Evolutionary conservation across 2,329 filamentous ascomycete species (phyloP), one percentile per base, ranked within the genome.

Genomic region (Cadophora sp.): DNA sequence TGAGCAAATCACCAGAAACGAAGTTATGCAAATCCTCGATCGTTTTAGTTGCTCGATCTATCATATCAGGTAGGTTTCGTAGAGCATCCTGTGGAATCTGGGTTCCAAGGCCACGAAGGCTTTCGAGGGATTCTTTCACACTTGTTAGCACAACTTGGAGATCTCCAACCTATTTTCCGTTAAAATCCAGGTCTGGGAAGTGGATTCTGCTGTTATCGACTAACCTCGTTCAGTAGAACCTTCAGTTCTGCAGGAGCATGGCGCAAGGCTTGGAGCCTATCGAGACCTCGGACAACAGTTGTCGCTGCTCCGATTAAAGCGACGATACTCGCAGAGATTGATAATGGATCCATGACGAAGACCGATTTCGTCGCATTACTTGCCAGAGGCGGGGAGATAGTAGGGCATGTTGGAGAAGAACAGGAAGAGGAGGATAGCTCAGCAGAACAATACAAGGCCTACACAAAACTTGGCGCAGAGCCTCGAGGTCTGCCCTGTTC

Each of bases 311-410:
- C 48, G 43, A 45, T 43, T 18, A 59, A 22, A 24, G 60, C 60
- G 16, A 55, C 36, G n/a, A 62, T 39, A 27, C 60, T 62, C 13
- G 47, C 60, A 24, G 60, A 33, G 4, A 62, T 62, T 14, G 60
- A 62, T 22, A 62, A 39, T 13, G 60, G 60, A 55, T 62, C 60
- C 60, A 62, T 62, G 43, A 30, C 5, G 48, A 51, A 27, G 48
- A 51, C 9, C 11, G 24, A 30, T 14, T 30, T 30, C 24, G 24
- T 30, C 9, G 22, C 24, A 27, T 51, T 13, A 30, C 11, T 27
- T 30, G 48, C 13, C 48, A 27, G 48, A 30, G 48, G 48, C 22
- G 5, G 22, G 24, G 11, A 30, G 22, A 30, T 18, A 30, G 22
- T 22, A 51, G 9, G 22, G 50, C 50, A 53, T 53, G 50, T 33